These are phyloP conservation scores for Trypanosoma scelopori DNA, from an alignment of 208 protist genomes.

Conservation along the genomic window DNA sequence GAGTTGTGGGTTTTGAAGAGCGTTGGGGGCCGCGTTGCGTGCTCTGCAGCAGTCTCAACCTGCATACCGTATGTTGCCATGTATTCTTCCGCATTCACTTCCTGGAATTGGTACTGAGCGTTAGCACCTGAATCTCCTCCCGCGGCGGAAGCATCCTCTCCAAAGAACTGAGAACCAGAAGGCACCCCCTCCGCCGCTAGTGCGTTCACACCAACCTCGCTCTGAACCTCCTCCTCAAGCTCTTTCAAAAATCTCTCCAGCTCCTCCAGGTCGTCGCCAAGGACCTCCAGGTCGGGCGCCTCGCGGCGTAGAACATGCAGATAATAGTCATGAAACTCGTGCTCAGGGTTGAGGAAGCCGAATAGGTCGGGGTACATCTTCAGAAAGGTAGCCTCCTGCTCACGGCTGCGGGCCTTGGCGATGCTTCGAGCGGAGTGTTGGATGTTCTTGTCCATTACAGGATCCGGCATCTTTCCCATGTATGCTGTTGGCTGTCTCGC, in stretches of 20 bases:
- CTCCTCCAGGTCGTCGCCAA: constrained; percentile 86
- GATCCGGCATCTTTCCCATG: constrained; percentile 62
- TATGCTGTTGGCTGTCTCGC: constrained; percentile 40
- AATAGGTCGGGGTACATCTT: constrained; percentile 72
- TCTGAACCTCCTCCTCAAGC: constrained; percentile 67
- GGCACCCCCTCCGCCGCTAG: neutral
- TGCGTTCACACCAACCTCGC: constrained; percentile 47
- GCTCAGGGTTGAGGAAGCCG: constrained; percentile 77
- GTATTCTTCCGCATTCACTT: constrained; percentile 42
- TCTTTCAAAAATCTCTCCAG: constrained; percentile 65
- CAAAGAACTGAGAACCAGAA: neutral
- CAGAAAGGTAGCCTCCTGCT: constrained; percentile 75
- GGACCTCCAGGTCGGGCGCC: constrained; percentile 75
- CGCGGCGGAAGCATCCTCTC: constrained; percentile 1
- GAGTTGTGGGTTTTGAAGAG: constrained; percentile 27
- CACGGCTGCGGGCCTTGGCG: constrained; percentile 56
- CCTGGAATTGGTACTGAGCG: constrained; percentile 31
- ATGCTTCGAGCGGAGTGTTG: constrained; percentile 55
- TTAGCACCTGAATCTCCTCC: constrained; percentile 24
- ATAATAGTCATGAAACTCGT: constrained; percentile 89
- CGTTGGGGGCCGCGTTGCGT: constrained; percentile 9
- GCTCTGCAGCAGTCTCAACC: constrained; percentile 60
- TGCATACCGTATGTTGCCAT: constrained; percentile 59
- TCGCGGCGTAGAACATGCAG: constrained; percentile 73
- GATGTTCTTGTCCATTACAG: constrained; percentile 70